phyloP scores from a whole-genome alignment of 306 rosid species.

The Rosa lucieae region DNA sequence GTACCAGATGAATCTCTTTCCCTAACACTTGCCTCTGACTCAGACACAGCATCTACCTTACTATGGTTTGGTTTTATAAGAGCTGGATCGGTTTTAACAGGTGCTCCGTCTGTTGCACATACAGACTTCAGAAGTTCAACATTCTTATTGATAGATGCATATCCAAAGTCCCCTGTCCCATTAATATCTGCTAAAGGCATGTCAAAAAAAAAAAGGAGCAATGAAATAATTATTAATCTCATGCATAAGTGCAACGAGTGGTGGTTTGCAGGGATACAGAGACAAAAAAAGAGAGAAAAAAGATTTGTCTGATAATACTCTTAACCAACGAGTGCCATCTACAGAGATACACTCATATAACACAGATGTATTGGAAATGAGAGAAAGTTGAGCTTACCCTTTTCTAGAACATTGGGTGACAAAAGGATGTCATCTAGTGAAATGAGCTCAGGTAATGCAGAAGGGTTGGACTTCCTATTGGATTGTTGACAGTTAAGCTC shows the following conservation, averaged over 20 bases:
- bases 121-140: constrained; percentile 28
- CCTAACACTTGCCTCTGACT: constrained; percentile 21
- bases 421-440: constrained; percentile 40
- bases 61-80: constrained; percentile 28
- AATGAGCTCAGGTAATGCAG: constrained; percentile 45
- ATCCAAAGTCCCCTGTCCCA: constrained; percentile 29
- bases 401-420: constrained; percentile 29
- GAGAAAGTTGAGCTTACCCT: constrained; percentile 25
- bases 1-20: constrained; percentile 35
- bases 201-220: constrained; percentile 9
- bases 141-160: constrained; percentile 26
- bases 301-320: constrained; percentile 30
- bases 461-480: constrained; percentile 34
- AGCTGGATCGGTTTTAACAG: constrained; percentile 33
- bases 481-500: constrained; percentile 38
- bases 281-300: not conserved
- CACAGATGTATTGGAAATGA: constrained; percentile 27
- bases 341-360: constrained; percentile 30
- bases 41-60: constrained; percentile 23
- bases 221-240: not conserved
- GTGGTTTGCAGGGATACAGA: not conserved
- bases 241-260: not conserved
- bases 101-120: constrained; percentile 23
- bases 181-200: constrained; percentile 40
- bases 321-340: constrained; percentile 25